Evolutionary conservation across 2,329 filamentous ascomycete genomes (phyloP).

Genomic region (Colletotrichum sp.): DNA sequence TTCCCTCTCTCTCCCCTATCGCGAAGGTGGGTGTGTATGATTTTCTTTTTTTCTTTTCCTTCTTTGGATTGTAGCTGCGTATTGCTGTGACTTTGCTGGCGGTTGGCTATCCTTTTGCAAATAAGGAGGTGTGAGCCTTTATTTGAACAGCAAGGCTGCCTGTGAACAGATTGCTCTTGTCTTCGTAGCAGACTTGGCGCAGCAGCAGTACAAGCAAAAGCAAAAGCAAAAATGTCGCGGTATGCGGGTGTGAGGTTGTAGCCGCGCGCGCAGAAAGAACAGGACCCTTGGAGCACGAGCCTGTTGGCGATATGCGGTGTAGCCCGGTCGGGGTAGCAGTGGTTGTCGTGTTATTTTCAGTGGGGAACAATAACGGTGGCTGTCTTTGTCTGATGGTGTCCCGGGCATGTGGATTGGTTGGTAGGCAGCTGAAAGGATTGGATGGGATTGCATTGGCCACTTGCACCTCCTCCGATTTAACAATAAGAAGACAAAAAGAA

Average conservation of each 20-base stretch:
- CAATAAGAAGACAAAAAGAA: background rate
- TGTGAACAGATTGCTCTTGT: background rate
- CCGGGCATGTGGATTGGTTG: background rate
- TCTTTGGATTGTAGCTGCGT: background rate
- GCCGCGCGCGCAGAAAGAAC: background rate
- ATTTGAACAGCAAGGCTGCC: background rate
- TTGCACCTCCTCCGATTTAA: background rate
- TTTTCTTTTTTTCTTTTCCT: background rate
- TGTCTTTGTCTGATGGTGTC: background rate
- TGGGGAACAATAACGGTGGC: background rate
- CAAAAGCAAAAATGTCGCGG: background rate
- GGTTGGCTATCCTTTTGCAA: background rate
- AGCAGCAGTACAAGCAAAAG: background rate
- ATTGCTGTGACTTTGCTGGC: background rate
- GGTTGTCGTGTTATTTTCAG: background rate
- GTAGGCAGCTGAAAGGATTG: background rate
- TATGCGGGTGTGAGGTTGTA: background rate
- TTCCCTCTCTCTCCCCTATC: background rate
- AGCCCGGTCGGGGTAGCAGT: background rate
- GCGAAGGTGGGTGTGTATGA: background rate
- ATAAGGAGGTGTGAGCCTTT: background rate
- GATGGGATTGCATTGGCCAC: background rate
- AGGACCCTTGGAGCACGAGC: slow-evolving; percentile 1
- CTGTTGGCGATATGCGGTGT: slow-evolving; percentile 1
- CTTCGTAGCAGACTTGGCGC: background rate